Evolutionary conservation across 192 early-diverging fungal genomes (phyloP).

Genomic region (Obelidium mucronatum): DNA sequence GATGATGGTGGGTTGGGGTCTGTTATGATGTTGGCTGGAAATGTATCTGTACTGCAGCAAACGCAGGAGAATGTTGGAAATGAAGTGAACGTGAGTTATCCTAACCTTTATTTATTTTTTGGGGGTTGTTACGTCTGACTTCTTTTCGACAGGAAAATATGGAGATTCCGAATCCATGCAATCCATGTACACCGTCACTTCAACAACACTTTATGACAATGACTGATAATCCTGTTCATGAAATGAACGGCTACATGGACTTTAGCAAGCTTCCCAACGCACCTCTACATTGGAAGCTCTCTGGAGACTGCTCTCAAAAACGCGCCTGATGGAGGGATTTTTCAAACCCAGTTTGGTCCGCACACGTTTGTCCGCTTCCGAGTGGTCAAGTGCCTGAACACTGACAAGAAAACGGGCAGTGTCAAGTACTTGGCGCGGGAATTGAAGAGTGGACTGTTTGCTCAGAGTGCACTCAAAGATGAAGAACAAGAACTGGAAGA

Average conservation of each 20-base stretch:
- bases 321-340: background rate
- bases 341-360: constrained; percentile 8
- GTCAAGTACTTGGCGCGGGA: constrained; percentile 40
- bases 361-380: constrained; percentile 8
- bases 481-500: constrained; percentile 25
- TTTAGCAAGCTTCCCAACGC: background rate
- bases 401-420: background rate
- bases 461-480: background rate
- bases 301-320: constrained; percentile 13
- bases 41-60: no score
- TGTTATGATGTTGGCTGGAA: background rate
- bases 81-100: no score
- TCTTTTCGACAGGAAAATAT: no score
- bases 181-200: background rate
- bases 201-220: background rate
- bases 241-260: constrained; percentile 6
- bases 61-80: background rate
- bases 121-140: background rate
- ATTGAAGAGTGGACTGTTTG: constrained; percentile 18
- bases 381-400: background rate
- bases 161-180: constrained; percentile 10
- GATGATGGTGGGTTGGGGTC: background rate
- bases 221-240: background rate
- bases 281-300: background rate
- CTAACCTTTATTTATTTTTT: background rate